Evolutionary conservation across 192 early-diverging fungal species (phyloP), one percentile per base, ranked within the genome.

Genomic region (Funneliformis geosporum): DNA sequence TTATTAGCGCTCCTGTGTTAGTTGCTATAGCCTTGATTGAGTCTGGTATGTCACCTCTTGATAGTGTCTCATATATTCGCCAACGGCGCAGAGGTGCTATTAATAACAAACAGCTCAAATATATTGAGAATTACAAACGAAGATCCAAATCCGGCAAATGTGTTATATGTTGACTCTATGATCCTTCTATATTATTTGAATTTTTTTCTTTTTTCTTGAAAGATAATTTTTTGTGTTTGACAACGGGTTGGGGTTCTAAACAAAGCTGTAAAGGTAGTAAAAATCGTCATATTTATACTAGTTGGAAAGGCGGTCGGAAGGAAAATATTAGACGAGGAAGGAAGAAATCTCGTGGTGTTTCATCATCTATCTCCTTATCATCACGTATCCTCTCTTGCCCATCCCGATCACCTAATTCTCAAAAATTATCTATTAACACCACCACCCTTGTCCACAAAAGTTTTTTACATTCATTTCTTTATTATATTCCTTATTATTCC

Each of bases 21-120:
- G 97, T 94, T 10, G 93, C 93, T 0, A 85, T 95, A 79, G 93
- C 92, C 5, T 80, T 96, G 66, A 91, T 96, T 72, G 94, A 95
- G 71, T 85, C 88, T 43, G 94, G 94, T 16, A 92, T 93, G 92
- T 86, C 90, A 55, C 91, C 93, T 1, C 72, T 95, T 69, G 92
- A 95, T 75, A 89, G 92, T 27, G 87, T 96, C 38, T 91, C 92
- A 60, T 90, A 87, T 65, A 92, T 96, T 33, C 90, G 94, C 33
- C 84, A 86, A 66, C 89, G 92, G 60, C 89, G 94, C 25, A 88
- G 92, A 60, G 94, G 94, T 1, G 93, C 93, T 2, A 92, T 96
- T 83, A 95, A 95, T 81, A 94, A 90, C 82, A 85, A 85, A 23
- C 94, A 96, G 81, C 91, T 96, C 68, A 85, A 87, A 85, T 83